Evolutionary conservation across 768 basidiomycete genomes (phyloP).

Genomic region (Kwoniella mangroviensis): DNA sequence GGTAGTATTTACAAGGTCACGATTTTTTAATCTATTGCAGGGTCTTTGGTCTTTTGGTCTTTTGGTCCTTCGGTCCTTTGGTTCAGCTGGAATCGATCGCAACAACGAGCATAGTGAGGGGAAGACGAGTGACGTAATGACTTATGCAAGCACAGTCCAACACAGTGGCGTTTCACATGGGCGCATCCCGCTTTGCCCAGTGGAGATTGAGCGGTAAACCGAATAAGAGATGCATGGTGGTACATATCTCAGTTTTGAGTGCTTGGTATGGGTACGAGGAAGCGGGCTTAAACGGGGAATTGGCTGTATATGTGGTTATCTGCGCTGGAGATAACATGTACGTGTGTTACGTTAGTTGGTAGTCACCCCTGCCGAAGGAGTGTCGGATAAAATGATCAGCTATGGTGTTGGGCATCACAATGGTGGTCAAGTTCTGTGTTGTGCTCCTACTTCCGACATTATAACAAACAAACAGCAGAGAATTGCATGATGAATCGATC

Average conservation of each 20-base stretch:
- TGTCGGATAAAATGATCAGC: no score
- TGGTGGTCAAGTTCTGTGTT: no score
- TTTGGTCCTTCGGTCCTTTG: background rate
- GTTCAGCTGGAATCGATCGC: background rate
- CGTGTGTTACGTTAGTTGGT: no score
- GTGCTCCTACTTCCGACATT: no score
- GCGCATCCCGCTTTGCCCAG: background rate
- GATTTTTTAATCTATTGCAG: constrained; percentile 1
- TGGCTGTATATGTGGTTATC: no score
- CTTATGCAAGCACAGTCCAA: background rate
- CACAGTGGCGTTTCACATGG: background rate
- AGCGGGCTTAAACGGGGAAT: background rate
- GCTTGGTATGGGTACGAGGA: background rate
- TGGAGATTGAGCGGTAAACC: background rate
- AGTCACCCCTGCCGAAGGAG: no score
- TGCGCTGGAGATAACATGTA: no score
- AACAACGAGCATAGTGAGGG: background rate
- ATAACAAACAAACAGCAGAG: no score
- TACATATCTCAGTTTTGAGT: background rate
- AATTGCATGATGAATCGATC: no score
- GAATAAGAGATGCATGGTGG: background rate
- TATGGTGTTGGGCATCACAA: no score
- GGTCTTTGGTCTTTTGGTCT: background rate
- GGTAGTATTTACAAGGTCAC: no score
- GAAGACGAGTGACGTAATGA: constrained; percentile 6